phyloP scores from a whole-genome alignment of 1,284 basidiomycete genomes.

The Leccinum cinnamomeum region DNA sequence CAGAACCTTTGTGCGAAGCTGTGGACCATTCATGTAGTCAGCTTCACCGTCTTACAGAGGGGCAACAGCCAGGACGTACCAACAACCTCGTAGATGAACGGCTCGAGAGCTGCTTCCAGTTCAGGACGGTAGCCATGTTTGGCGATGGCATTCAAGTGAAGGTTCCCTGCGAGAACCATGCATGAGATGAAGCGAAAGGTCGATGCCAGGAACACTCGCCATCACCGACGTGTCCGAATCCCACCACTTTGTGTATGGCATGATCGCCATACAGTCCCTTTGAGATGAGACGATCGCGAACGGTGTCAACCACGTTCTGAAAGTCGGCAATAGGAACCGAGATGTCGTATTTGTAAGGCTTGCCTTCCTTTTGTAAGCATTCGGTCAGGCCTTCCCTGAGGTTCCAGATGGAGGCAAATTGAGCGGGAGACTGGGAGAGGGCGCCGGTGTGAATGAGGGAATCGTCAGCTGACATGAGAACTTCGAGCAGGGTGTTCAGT shows the following conservation, averaged over 20 bases:
- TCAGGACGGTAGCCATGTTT: conserved; percentile 74
- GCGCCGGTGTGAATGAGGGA: conserved; percentile 89
- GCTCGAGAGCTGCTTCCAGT: conserved; percentile 87
- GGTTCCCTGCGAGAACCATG: conserved; percentile 61
- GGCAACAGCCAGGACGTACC: conserved; percentile 44
- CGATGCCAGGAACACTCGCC: conserved; percentile 49
- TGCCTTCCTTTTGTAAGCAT: conserved; percentile 91
- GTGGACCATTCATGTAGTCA: conserved; percentile 5
- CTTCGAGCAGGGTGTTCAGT: conserved; percentile 81
- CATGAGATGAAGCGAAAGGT: conserved; percentile 3
- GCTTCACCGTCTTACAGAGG: background rate
- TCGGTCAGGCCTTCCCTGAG: conserved; percentile 95
- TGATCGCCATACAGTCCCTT: conserved; percentile 74
- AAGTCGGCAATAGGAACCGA: conserved; percentile 89
- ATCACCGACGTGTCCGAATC: conserved; percentile 97
- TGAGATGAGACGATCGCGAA: conserved; percentile 71
- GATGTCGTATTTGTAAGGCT: conserved; percentile 97
- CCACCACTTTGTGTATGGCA: conserved; percentile 81
- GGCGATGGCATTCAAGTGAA: conserved; percentile 95
- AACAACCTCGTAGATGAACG: conserved; percentile 94
- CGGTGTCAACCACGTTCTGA: conserved; percentile 85
- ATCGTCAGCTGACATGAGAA: conserved; percentile 71
- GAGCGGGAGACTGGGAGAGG: conserved; percentile 88
- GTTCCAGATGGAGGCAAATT: conserved; percentile 90
- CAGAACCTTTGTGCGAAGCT: conserved; percentile 81